These are phyloP conservation scores for Fomitopsis pulvina DNA, from an alignment of 768 basidiomycete genomes.

Conservation along the genomic window DNA sequence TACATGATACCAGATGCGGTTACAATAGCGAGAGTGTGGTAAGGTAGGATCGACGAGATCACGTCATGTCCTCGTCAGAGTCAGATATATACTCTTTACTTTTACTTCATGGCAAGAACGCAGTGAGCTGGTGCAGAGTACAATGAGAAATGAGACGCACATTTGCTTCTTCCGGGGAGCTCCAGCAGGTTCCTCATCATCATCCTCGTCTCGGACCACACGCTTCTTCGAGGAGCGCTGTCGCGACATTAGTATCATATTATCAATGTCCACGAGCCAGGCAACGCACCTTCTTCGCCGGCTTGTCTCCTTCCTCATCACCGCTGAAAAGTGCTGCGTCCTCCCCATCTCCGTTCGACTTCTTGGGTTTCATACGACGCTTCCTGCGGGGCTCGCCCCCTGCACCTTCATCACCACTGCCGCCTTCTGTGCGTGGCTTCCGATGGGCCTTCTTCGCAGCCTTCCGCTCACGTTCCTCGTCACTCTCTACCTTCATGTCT, in stretches of 20 bases:
- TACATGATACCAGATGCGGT: no score
- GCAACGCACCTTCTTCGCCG: constrained; percentile 57
- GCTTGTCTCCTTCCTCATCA: constrained; percentile 60
- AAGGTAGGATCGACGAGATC: constrained; percentile 19
- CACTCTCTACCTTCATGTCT: constrained; percentile 59
- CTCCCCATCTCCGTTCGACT: constrained; percentile 42
- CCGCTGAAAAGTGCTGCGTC: constrained; percentile 66
- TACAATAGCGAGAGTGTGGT: no score
- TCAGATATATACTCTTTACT: constrained; percentile 85
- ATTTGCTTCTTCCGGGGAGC: constrained; percentile 73
- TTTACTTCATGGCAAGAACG: constrained; percentile 45
- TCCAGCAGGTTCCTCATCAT: constrained; percentile 51
- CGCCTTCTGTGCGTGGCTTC: constrained; percentile 45
- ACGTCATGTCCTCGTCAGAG: constrained; percentile 80
- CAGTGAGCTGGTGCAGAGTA: neutral
- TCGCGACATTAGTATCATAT: neutral
- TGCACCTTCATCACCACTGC: constrained; percentile 27
- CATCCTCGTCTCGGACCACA: constrained; percentile 73
- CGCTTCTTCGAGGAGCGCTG: constrained; percentile 61
- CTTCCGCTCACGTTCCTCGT: constrained; percentile 69
- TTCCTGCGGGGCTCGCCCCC: constrained; percentile 53
- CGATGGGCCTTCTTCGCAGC: constrained; percentile 43
- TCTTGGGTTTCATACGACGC: constrained; percentile 65
- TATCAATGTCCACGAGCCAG: neutral
- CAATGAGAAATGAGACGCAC: constrained; percentile 31